These are phyloP conservation scores for Oenanthe sinensis DNA, from an alignment of 129 eudicot genomes.

Conservation along the genomic window DNA sequence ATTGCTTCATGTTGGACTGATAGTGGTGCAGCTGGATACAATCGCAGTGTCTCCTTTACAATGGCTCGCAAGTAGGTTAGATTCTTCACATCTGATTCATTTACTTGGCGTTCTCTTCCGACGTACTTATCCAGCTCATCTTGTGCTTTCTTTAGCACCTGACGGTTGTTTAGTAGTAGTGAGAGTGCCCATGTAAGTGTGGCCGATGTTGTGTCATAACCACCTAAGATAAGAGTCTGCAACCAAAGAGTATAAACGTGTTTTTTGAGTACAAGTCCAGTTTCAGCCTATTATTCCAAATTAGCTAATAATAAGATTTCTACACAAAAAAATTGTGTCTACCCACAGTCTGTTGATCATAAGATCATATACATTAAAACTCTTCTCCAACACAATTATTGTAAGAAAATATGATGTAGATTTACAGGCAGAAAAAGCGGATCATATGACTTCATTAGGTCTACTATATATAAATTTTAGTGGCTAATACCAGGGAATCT, in stretches of 20 bases:
- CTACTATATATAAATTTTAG: neutral
- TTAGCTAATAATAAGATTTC: no score
- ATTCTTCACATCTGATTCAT: constrained; percentile 9
- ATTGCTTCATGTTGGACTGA: neutral
- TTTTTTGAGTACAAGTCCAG: no score
- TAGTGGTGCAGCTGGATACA: constrained; percentile 6
- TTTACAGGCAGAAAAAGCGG: neutral
- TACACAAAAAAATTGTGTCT: no score
- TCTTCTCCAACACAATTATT: no score
- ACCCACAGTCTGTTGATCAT: no score
- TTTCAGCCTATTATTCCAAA: no score
- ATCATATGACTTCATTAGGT: neutral
- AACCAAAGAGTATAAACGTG: no score
- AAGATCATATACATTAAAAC: no score
- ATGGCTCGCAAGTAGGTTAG: constrained; percentile 6
- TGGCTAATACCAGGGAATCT: neutral
- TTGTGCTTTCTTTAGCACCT: neutral
- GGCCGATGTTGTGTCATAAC: neutral
- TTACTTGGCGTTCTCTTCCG: neutral
- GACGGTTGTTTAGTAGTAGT: neutral
- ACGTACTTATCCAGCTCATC: neutral
- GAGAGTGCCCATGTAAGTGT: neutral
- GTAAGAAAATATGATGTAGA: no score
- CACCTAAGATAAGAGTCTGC: neutral
- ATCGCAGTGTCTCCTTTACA: constrained; percentile 10